Evolutionary conservation across 495 filamentous ascomycete species (phyloP).

Genomic region (Elasticomyces elasticus): DNA sequence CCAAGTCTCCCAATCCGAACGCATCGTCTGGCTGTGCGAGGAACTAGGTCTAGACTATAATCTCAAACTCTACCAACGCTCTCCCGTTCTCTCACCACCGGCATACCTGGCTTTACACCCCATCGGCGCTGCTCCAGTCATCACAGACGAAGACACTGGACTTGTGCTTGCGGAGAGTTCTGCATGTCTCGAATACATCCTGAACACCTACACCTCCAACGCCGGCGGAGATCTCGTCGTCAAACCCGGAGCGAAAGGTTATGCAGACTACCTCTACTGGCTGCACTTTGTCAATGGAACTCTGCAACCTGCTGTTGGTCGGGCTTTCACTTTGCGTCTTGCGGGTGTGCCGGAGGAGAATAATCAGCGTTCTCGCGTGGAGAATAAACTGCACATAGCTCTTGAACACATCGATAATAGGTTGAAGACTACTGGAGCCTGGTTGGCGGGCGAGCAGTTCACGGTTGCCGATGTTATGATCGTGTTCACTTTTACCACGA

Average conservation of each 20-base stretch:
- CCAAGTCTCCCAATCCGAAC: slow-evolving; percentile 47
- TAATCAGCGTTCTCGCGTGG: slow-evolving; percentile 13
- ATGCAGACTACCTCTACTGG: slow-evolving; percentile 52
- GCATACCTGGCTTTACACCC: slow-evolving; percentile 44
- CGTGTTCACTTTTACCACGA: slow-evolving; percentile 44
- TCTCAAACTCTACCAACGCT: slow-evolving; percentile 41
- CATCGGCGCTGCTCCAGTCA: slow-evolving; percentile 44
- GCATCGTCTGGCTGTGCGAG: slow-evolving; percentile 53
- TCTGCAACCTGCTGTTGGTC: slow-evolving; percentile 35
- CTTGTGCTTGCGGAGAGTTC: slow-evolving; percentile 45
- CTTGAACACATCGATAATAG: slow-evolving; percentile 37
- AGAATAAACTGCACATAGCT: slow-evolving; percentile 22
- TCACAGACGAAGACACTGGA: slow-evolving; percentile 35
- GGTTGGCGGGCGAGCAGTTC: slow-evolving; percentile 50
- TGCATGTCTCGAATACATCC: slow-evolving; percentile 49
- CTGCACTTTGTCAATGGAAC: slow-evolving; percentile 50
- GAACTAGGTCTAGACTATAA: slow-evolving; percentile 48
- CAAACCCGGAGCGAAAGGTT: slow-evolving; percentile 35
- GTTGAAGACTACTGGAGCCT: slow-evolving; percentile 36
- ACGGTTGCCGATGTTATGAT: slow-evolving; percentile 54
- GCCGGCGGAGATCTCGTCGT: slow-evolving; percentile 39
- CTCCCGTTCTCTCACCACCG: slow-evolving; percentile 44
- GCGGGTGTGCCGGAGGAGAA: slow-evolving; percentile 17
- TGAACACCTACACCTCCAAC: slow-evolving; percentile 41
- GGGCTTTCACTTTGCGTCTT: slow-evolving; percentile 11